Evolutionary conservation across 1,139 yeast genomes (phyloP).

Genomic region (Saccharomycopsis hybrid): DNA sequence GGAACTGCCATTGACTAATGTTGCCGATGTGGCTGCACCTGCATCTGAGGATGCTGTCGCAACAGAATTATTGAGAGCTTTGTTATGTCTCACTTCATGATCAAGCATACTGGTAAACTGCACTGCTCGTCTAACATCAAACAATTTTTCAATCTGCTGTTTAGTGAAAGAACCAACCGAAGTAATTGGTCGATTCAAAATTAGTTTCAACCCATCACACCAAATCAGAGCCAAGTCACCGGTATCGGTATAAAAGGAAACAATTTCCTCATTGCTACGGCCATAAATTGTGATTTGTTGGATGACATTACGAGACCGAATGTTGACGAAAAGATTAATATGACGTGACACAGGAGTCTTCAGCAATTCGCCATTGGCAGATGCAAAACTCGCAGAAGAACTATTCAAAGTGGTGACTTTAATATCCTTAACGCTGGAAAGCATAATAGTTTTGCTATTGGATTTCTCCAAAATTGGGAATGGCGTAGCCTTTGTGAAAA

Average conservation of each 20-base stretch:
- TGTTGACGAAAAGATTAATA: conserved; percentile 35
- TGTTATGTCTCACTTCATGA: not conserved
- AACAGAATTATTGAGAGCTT: not conserved
- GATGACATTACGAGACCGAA: conserved; percentile 48
- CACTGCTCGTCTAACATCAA: conserved; percentile 19
- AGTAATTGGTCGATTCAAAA: conserved; percentile 30
- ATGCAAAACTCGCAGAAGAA: conserved; percentile 13
- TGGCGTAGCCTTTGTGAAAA: not conserved
- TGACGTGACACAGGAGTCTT: conserved; percentile 22
- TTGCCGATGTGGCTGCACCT: not conserved
- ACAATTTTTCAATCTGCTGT: conserved; percentile 15
- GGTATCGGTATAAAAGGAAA: conserved; percentile 65
- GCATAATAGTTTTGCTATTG: conserved; percentile 28
- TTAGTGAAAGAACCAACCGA: conserved; percentile 14
- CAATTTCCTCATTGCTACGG: conserved; percentile 35
- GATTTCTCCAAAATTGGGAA: conserved; percentile 23
- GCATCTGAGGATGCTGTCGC: not conserved
- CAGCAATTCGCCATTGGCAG: not conserved
- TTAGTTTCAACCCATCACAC: conserved; percentile 73
- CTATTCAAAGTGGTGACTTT: conserved; percentile 24
- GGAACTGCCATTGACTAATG: not conserved
- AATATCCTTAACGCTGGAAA: conserved; percentile 14
- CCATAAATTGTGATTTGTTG: conserved; percentile 48
- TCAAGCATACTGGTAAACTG: conserved; percentile 17
- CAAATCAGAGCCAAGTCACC: conserved; percentile 65